phyloP scores from a whole-genome alignment of 2,329 filamentous ascomycete species.

The Pseudogymnoascus sp. region DNA sequence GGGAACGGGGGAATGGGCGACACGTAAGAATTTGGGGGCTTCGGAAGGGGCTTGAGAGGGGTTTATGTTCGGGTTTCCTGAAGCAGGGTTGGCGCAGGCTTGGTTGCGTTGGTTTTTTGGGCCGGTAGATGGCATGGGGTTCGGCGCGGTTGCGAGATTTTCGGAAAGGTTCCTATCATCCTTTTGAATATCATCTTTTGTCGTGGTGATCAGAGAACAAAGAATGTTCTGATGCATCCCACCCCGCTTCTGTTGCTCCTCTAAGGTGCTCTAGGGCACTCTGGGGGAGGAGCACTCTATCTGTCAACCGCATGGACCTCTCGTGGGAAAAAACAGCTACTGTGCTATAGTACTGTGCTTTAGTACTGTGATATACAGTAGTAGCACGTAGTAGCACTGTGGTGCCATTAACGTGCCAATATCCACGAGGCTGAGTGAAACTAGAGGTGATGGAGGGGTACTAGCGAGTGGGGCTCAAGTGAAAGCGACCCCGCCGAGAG shows the following conservation, averaged over 20 bases:
- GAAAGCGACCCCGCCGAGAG: not conserved
- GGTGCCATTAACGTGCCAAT: not conserved
- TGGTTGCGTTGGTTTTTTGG: not conserved
- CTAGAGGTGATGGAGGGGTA: not conserved
- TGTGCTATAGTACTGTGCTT: not conserved
- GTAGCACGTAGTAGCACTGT: not conserved
- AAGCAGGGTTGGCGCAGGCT: not conserved
- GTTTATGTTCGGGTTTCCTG: not conserved
- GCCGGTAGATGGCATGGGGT: not conserved
- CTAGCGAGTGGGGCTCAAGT: not conserved
- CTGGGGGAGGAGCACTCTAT: not conserved
- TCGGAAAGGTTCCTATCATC: not conserved
- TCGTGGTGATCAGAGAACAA: not conserved
- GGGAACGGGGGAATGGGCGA: not conserved
- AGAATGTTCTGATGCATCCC: not conserved
- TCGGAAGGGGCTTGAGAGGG: not conserved
- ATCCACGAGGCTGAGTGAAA: not conserved
- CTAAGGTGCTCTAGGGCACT: not conserved
- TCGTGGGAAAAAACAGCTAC: not conserved
- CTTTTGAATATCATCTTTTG: not conserved
- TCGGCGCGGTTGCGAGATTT: not conserved
- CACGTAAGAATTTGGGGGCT: constrained; percentile 1
- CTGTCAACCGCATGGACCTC: not conserved
- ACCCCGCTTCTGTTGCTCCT: not conserved
- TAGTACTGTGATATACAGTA: no score